These are phyloP conservation scores for Stachybotrys chartarum DNA, from an alignment of 2,329 filamentous ascomycete genomes.

Conservation along the genomic window DNA sequence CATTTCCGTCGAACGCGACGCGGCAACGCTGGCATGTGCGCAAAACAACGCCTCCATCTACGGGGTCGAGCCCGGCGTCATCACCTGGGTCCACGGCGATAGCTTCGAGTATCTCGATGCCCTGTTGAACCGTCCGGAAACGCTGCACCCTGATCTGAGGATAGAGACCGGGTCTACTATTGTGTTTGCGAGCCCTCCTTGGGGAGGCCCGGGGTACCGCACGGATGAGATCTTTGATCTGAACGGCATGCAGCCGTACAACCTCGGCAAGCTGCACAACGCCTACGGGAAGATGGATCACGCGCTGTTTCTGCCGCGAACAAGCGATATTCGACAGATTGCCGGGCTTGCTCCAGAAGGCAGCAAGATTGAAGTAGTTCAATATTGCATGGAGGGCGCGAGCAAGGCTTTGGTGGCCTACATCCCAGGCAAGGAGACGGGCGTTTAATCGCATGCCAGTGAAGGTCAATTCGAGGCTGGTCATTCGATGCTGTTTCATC, in stretches of 20 bases:
- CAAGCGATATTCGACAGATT: conserved; percentile 74
- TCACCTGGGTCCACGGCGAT: conserved; percentile 83
- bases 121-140: conserved; percentile 26
- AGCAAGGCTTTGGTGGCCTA: conserved; percentile 75
- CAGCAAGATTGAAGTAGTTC: conserved; percentile 64
- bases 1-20: conserved; percentile 82
- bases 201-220: conserved; percentile 51
- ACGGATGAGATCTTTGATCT: conserved; percentile 72
- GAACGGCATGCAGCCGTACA: conserved; percentile 82
- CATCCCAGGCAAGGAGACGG: conserved; percentile 31
- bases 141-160: conserved; percentile 30
- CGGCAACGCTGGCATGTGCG: conserved; percentile 75
- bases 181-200: conserved; percentile 52
- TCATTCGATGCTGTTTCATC: too few relatives aligned
- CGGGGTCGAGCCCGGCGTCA: conserved; percentile 61
- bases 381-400: conserved; percentile 86
- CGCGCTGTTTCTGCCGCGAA: conserved; percentile 79
- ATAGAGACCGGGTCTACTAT: conserved; percentile 35
- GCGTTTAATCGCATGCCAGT: not conserved
- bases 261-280: conserved; percentile 52
- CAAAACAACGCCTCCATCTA: conserved; percentile 88
- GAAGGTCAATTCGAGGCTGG: not conserved
- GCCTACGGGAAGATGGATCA: conserved; percentile 54
- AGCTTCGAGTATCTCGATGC: conserved; percentile 68
- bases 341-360: conserved; percentile 46